phyloP scores from a whole-genome alignment of 1,284 basidiomycete species.

The Taiwanofungus camphoratus region DNA sequence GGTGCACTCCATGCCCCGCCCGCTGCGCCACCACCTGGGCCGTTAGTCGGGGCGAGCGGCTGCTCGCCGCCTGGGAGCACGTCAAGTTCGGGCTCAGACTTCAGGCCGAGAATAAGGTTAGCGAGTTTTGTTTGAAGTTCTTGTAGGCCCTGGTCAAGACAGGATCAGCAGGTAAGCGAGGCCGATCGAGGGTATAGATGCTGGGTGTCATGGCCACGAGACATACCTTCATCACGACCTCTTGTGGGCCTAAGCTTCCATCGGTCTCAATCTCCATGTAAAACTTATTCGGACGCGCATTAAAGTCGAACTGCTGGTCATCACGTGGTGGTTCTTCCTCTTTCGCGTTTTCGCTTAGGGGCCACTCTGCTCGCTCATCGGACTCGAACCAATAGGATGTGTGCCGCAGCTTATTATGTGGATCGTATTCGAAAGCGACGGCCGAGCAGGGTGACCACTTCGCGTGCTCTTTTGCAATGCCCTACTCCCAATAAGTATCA shows the following conservation, averaged over 20 bases:
- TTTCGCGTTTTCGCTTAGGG: conserved; percentile 70
- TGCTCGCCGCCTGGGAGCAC: conserved; percentile 18
- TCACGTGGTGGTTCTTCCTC: conserved; percentile 81
- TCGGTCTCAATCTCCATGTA: conserved; percentile 92
- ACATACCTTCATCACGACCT: conserved; percentile 79
- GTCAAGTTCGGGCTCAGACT: conserved; percentile 56
- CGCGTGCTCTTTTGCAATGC: conserved; percentile 97
- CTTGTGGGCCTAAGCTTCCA: conserved; percentile 82
- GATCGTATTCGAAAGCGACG: conserved; percentile 97
- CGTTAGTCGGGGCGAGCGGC: conserved; percentile 14
- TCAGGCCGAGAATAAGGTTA: conserved; percentile 70
- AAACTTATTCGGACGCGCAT: conserved; percentile 81
- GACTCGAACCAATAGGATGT: conserved; percentile 95
- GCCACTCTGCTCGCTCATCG: conserved; percentile 78
- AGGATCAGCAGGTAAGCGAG: too few relatives aligned
- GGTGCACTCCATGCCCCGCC: conserved; percentile 13
- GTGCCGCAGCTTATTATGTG: conserved; percentile 94
- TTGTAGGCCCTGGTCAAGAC: conserved; percentile 56
- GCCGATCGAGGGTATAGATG: background rate
- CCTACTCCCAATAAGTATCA: conserved; percentile 49
- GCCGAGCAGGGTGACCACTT: conserved; percentile 99
- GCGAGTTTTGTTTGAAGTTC: conserved; percentile 82
- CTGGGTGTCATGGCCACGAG: background rate
- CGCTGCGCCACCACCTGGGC: conserved; percentile 9
- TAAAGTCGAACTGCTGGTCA: conserved; percentile 80